Evolutionary conservation across 2,329 filamentous ascomycete species (phyloP).

Genomic region (Fusarium sp.): DNA sequence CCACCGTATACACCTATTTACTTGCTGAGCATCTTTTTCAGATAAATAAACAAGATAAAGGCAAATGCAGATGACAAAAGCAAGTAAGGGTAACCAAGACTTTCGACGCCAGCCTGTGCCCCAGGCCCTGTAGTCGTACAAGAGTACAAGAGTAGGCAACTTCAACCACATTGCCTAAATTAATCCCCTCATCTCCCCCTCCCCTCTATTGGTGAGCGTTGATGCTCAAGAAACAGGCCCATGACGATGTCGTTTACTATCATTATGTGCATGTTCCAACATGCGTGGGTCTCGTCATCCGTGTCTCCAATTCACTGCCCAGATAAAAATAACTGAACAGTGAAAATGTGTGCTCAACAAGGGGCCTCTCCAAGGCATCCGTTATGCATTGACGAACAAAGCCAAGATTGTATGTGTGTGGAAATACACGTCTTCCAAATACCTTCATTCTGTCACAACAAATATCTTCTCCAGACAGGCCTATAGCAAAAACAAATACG

Average conservation of each 20-base stretch:
- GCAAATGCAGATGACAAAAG: conserved; percentile 24
- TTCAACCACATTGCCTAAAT: conserved; percentile 46
- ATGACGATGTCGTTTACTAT: conserved; percentile 29
- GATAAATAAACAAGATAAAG: conserved; percentile 14
- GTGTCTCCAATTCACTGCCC: background rate
- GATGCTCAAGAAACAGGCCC: conserved; percentile 23
- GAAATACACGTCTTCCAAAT: conserved; percentile 33
- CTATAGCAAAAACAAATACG: conserved; percentile 29
- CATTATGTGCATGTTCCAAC: conserved; percentile 22
- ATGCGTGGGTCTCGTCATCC: conserved; percentile 1
- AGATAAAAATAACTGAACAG: background rate
- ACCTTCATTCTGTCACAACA: conserved; percentile 35
- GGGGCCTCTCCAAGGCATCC: conserved; percentile 1
- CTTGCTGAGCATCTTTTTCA: conserved; percentile 28
- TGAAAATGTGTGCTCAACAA: background rate
- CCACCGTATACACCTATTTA: conserved; percentile 25
- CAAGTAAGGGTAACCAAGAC: conserved; percentile 21
- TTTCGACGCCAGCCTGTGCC: conserved; percentile 38
- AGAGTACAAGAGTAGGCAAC: conserved; percentile 48
- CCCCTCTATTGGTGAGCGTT: conserved; percentile 28
- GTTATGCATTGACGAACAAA: conserved; percentile 19
- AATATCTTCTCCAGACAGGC: conserved; percentile 36
- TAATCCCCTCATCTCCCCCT: conserved; percentile 33
- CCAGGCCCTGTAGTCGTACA: conserved; percentile 46
- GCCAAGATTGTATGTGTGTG: conserved; percentile 9